phyloP scores from a whole-genome alignment of 768 basidiomycete species.

The Fomitopsis pulvina region DNA sequence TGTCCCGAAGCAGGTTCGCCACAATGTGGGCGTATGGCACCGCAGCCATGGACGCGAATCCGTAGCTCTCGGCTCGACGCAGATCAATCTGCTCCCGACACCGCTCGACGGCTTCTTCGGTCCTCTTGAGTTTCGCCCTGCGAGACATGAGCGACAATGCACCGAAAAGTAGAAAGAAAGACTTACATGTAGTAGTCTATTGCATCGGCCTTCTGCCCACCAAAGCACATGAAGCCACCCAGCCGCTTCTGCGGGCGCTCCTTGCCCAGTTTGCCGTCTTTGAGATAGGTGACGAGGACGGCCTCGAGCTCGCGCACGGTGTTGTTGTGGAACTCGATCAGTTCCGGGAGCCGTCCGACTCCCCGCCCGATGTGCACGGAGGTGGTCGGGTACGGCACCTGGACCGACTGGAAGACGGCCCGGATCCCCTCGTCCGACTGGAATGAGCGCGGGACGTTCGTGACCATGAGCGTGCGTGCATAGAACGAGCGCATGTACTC shows the following conservation, averaged over 20 bases:
- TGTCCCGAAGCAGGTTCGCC: slow-evolving; percentile 59
- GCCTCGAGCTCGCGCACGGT: slow-evolving; percentile 92
- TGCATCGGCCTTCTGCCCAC: slow-evolving; percentile 82
- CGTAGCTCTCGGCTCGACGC: slow-evolving; percentile 82
- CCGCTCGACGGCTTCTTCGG: slow-evolving; percentile 68
- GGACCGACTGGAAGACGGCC: slow-evolving; percentile 62
- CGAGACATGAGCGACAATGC: slow-evolving; percentile 1
- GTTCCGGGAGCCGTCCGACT: slow-evolving; percentile 82
- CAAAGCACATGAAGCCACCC: slow-evolving; percentile 77
- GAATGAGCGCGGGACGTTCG: slow-evolving; percentile 68
- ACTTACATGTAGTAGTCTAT: slow-evolving; percentile 91
- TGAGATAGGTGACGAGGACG: slow-evolving; percentile 85
- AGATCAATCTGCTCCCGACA: slow-evolving; percentile 66
- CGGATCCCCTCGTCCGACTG: slow-evolving; percentile 84
- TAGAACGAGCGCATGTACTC: slow-evolving; percentile 90
- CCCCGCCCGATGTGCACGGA: slow-evolving; percentile 85
- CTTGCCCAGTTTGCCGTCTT: slow-evolving; percentile 69
- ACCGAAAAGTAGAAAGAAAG: slow-evolving; percentile 1
- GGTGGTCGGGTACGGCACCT: slow-evolving; percentile 83
- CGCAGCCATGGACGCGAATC: slow-evolving; percentile 87
- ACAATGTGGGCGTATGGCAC: slow-evolving; percentile 86
- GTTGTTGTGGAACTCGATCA: slow-evolving; percentile 88
- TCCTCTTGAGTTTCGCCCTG: slow-evolving; percentile 44
- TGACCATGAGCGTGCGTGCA: slow-evolving; percentile 84
- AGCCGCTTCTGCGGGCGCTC: slow-evolving; percentile 77